phyloP scores from a whole-genome alignment of 345 rosid genomes.

The Cardiospermum halicacabum region DNA sequence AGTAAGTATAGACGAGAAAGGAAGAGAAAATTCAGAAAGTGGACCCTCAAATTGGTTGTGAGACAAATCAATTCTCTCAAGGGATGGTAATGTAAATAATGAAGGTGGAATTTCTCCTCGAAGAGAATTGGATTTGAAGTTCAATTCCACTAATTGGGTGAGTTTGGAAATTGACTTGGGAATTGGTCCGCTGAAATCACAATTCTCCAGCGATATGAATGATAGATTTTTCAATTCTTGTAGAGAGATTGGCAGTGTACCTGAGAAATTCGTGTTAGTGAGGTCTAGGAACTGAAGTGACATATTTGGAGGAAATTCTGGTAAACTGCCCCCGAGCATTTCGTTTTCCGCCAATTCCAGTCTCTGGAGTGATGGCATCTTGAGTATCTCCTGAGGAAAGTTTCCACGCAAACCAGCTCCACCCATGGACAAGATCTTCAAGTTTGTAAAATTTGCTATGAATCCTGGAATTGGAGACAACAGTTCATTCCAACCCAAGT shows the following conservation, averaged over 20 bases:
- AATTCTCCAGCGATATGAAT: constrained; percentile 2
- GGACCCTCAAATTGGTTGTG: constrained; percentile 26
- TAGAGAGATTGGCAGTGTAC: constrained; percentile 30
- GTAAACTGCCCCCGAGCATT: constrained; percentile 25
- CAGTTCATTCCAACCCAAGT: constrained; percentile 22
- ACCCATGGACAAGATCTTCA: constrained; percentile 22
- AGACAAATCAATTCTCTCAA: constrained; percentile 14
- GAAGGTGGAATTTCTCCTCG: constrained; percentile 27
- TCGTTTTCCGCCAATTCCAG: constrained; percentile 22
- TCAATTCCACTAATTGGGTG: too few relatives aligned
- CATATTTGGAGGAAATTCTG: not conserved
- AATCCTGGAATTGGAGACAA: constrained; percentile 21
- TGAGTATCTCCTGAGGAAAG: constrained; percentile 25
- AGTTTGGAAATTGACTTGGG: too few relatives aligned
- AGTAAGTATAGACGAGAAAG: constrained; percentile 1
- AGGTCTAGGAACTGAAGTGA: constrained; percentile 28
- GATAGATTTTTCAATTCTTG: constrained; percentile 16
- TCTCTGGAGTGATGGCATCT: constrained; percentile 19
- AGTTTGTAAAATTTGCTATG: constrained; percentile 13
- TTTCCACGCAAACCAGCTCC: constrained; percentile 16
- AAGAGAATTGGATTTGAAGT: constrained; percentile 19
- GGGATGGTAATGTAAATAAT: constrained; percentile 12
- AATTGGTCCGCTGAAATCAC: too few relatives aligned
- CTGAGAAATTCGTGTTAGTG: constrained; percentile 23
- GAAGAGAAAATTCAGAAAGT: not conserved